Evolutionary conservation across 768 basidiomycete species (phyloP).

Genomic region (Podaxis sp.): DNA sequence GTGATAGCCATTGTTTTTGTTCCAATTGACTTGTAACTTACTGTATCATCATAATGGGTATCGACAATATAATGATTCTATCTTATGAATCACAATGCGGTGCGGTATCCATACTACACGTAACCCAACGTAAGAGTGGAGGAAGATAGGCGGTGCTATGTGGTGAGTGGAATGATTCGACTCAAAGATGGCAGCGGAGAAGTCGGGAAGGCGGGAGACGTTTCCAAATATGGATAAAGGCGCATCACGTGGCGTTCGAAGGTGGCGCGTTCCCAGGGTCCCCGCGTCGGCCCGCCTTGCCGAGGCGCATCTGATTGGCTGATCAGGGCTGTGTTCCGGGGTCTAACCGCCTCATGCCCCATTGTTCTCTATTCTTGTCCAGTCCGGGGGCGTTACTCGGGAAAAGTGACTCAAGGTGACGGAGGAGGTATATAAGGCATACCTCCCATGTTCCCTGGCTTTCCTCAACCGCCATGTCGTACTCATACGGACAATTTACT

Average conservation of each 20-base stretch:
- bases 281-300: constrained; percentile 20
- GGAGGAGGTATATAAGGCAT: constrained; percentile 34
- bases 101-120: neutral
- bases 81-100: constrained; percentile 8
- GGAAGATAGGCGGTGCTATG: neutral
- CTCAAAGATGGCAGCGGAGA: neutral
- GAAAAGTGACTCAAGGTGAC: constrained; percentile 30
- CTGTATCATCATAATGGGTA: constrained; percentile 14
- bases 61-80: constrained; percentile 1
- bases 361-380: constrained; percentile 32
- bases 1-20: constrained; percentile 11
- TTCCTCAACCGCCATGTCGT: constrained; percentile 41
- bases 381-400: constrained; percentile 13
- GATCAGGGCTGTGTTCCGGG: constrained; percentile 23
- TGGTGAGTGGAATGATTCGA: neutral
- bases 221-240: constrained; percentile 3
- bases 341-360: constrained; percentile 24
- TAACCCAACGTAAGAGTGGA: constrained; percentile 7
- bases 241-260: constrained; percentile 31
- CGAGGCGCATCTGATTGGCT: constrained; percentile 24
- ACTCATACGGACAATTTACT: constrained; percentile 43
- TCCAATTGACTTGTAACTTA: constrained; percentile 8
- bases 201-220: neutral
- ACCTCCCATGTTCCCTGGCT: constrained; percentile 1
- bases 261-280: constrained; percentile 29